These are phyloP conservation scores for Saccharomyces hybrid DNA, from an alignment of 1,139 yeast species.

Conservation along the genomic window DNA sequence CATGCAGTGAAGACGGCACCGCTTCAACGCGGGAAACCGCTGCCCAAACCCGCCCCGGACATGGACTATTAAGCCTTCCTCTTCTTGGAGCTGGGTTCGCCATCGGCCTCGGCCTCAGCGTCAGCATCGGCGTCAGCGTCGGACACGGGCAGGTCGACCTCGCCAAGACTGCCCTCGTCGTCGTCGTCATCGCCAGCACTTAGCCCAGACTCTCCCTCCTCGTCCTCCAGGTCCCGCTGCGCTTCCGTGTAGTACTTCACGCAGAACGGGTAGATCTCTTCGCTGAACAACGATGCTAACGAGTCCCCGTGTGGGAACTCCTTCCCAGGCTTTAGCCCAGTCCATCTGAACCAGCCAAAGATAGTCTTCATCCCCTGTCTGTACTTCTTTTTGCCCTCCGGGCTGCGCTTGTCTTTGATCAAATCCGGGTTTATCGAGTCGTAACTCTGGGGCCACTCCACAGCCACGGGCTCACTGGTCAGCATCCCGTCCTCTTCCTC, in stretches of 20 bases:
- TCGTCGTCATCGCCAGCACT: slow-evolving; percentile 9
- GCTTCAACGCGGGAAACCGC: background rate
- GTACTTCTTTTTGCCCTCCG: slow-evolving; percentile 52
- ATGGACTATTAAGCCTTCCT: background rate
- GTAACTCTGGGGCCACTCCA: slow-evolving; percentile 55
- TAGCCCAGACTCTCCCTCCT: slow-evolving; percentile 38
- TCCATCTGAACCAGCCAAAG: slow-evolving; percentile 70
- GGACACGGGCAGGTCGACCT: background rate
- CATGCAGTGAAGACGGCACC: slow-evolving; percentile 4
- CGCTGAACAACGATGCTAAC: slow-evolving; percentile 52
- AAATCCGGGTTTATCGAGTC: slow-evolving; percentile 44
- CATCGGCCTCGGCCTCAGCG: background rate
- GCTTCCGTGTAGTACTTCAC: slow-evolving; percentile 68
- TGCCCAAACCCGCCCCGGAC: background rate
- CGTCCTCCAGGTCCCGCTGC: slow-evolving; percentile 45
- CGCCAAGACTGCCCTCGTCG: slow-evolving; percentile 3
- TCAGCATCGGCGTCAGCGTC: background rate
- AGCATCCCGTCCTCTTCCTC: slow-evolving; percentile 32
- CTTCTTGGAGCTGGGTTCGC: background rate
- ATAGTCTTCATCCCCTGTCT: slow-evolving; percentile 66
- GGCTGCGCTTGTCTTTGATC: slow-evolving; percentile 38
- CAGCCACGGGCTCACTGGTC: slow-evolving; percentile 41
- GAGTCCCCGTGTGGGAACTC: slow-evolving; percentile 70
- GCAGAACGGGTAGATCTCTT: slow-evolving; percentile 64
- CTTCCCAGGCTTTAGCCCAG: slow-evolving; percentile 63